Evolutionary conservation across 192 early-diverging fungal species (phyloP), one percentile per base, ranked within the genome.

Genomic region (Haplosporangium gracile): DNA sequence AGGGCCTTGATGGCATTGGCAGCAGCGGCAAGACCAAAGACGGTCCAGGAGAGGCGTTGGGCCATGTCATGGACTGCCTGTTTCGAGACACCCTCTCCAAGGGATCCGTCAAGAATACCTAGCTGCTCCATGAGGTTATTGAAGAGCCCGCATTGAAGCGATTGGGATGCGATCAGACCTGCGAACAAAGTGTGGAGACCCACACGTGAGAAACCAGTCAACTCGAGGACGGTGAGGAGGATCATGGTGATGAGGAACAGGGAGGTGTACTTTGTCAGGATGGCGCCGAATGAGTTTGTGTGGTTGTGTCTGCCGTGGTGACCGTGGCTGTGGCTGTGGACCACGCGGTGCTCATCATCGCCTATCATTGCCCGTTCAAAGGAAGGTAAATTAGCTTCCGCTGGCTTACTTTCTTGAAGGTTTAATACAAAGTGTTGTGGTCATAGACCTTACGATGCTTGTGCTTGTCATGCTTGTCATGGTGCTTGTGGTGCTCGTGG

Each of bases 1-100:
- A 85, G 39, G 29, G 70, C 78, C 24, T 81, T 77, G 75, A 86
- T 77, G 26, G 76, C 84, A 74, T 86, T 86, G 42, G 83, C 83
- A 11, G 75, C 75, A 18, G 32, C 47, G 0, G 83, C 75, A 18
- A 86, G 71, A 39, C 77, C 84, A 74, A 86, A 81, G 18, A 78
- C 72, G 1, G 68, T 78, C 84, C 84, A 81, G 18, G 60, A 71
- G 34, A 86, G 49, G 9, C 39, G 22, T 11, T 51, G 24, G 20
- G 79, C 84, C n/a, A 81, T 78, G 42, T 77, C 75, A 10, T 32
- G 65, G n/a, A 57, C 72, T 36, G 24, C 38, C 2, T 29, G 55
- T 2, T 39, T 43, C 3, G 70, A 22, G 5, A 49, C 69, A 22
- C 47, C 40, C n/a, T 76, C 75, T 6, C 72, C 77, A 29, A 74